These are phyloP conservation scores for Piloderma croceum DNA, from an alignment of 768 basidiomycete genomes.

Conservation along the genomic window DNA sequence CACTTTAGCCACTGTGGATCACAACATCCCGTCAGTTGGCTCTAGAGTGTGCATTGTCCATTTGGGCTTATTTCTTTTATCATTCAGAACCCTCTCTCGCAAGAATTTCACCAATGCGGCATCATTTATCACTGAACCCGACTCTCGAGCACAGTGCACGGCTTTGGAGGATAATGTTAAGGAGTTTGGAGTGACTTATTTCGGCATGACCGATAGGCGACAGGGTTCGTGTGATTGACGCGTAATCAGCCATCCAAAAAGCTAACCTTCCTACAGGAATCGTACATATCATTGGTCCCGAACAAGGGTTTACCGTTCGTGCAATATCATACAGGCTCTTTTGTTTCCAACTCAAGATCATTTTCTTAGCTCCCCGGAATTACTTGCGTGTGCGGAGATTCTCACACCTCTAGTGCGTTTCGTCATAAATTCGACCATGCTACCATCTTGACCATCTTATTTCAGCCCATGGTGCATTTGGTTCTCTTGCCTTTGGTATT, in stretches of 20 bases:
- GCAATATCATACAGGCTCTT: not conserved
- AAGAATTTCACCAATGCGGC: constrained; percentile 68
- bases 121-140: constrained; percentile 76
- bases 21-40: constrained; percentile 72
- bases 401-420: constrained; percentile 81
- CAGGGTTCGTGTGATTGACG: constrained; percentile 51
- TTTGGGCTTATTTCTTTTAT: too few relatives aligned
- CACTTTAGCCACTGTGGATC: constrained; percentile 85
- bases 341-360: constrained; percentile 4
- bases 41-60: too few relatives aligned
- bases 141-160: constrained; percentile 77
- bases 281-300: constrained; percentile 87
- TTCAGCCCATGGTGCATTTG: constrained; percentile 85
- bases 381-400: constrained; percentile 88
- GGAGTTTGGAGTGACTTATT: constrained; percentile 88
- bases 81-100: constrained; percentile 58
- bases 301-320: constrained; percentile 84
- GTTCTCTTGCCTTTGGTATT: constrained; percentile 88
- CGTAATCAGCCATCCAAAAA: not conserved
- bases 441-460: constrained; percentile 5
- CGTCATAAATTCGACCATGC: not conserved
- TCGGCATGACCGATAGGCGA: constrained; percentile 83
- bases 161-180: constrained; percentile 88
- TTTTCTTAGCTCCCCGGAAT: constrained; percentile 58
- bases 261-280: constrained; percentile 47